Evolutionary conservation across 1,284 basidiomycete genomes (phyloP).

Genomic region (Hemileccinum hortonii): DNA sequence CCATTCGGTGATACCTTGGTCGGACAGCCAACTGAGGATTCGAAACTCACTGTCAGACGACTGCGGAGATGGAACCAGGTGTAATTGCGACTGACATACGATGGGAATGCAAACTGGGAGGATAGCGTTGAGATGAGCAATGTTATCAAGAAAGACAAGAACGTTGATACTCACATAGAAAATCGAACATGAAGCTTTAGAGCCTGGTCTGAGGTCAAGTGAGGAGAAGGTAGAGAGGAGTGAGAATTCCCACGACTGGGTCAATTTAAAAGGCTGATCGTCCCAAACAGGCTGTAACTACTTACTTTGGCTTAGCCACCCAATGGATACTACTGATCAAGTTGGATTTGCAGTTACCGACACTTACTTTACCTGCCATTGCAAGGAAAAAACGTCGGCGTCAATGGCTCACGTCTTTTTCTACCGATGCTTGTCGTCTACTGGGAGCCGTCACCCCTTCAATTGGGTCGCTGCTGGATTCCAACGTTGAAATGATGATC

Average conservation of each 20-base stretch:
- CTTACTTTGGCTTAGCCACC: too few relatives aligned
- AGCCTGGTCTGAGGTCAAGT: neutral
- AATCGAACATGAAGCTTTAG: slow-evolving; percentile 11
- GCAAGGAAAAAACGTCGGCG: too few relatives aligned
- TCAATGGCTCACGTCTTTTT: too few relatives aligned
- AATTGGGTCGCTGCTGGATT: too few relatives aligned
- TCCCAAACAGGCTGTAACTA: too few relatives aligned
- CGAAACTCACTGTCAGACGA: slow-evolving; percentile 9
- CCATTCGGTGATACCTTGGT: slow-evolving; percentile 47
- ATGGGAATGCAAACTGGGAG: slow-evolving; percentile 49
- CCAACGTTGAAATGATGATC: too few relatives aligned
- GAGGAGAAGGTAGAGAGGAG: neutral
- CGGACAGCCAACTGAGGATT: slow-evolving; percentile 47
- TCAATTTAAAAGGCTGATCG: too few relatives aligned
- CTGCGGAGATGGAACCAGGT: slow-evolving; percentile 7
- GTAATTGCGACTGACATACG: slow-evolving; percentile 37
- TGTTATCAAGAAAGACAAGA: neutral
- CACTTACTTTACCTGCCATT: too few relatives aligned
- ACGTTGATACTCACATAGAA: slow-evolving; percentile 33
- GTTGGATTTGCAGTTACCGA: too few relatives aligned
- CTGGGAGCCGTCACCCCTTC: too few relatives aligned
- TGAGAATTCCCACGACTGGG: neutral
- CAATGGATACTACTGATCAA: too few relatives aligned
- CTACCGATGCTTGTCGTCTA: too few relatives aligned
- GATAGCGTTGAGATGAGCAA: neutral